Evolutionary conservation across 352 stramenopile species (phyloP), one percentile per base, ranked within the genome.

Genomic region (Phytophthora podocarpi): DNA sequence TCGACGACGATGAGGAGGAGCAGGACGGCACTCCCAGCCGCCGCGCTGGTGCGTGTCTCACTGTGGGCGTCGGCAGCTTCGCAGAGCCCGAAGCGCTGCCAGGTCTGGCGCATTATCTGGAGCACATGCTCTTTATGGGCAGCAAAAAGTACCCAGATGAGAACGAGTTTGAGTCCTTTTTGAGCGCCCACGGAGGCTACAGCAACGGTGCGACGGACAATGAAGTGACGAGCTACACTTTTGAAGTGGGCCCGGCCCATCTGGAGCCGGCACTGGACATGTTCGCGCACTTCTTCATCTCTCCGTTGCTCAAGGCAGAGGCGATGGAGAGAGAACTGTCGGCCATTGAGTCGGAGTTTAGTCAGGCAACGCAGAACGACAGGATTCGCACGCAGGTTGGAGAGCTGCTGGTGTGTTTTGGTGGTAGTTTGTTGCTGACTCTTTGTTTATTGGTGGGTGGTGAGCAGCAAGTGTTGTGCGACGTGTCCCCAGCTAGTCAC

Each of bases 71-170:
- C 12, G 83, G 81, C 46, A 90, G 79, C 64, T 90, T 90, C 54
- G 74, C 77, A 1, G 87, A 97, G 46, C 83, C 86, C 5, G 67
- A 74, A 53, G 24, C 78, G n/a, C 55, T 95, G 10, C 81, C 82
- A 1, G 93, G 90, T 3, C 74, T 96, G 23, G 90, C 90, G 16
- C 93, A 98, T 67, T 98, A 97, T 51, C 72, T 98, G 39, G 95
- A 98, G 80, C 95, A 98, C 75, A 98, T 98, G 95, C 80, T 98
- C 15, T 98, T 98, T 67, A 97, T 98, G 90, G 95, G 83, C 5
- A 97, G 85, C 26, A 46, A 61, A 13, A 98, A 98, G 62, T 98
- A 97, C 65, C 94, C 93, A 6, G 83, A 94, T 47, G 94, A 98
- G 59, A 98, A 98, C 70, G 87, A 87, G 49, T 98, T 97, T 62